Conservation (phyloP, 306 rosid species). For the Glycine tomentella region DNA sequence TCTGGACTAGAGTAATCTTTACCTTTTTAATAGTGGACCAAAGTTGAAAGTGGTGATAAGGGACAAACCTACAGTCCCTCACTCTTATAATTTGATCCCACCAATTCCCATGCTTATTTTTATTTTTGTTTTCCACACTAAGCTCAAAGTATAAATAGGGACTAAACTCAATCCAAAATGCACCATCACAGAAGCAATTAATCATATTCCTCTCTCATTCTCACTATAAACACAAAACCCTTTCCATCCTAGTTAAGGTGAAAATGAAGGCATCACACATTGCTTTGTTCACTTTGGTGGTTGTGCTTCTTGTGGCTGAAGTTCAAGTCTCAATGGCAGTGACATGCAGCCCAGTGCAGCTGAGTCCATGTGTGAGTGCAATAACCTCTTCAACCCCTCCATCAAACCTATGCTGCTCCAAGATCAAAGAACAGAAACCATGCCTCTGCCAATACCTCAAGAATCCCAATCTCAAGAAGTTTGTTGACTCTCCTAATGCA, state of each 20-base stretch:
- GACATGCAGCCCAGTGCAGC: conserved; percentile 84
- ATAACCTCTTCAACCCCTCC: conserved; percentile 84
- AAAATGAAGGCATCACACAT: conserved; percentile 78
- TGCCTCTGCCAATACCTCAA: conserved; percentile 93
- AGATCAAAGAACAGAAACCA: conserved; percentile 93
- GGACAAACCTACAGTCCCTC: conserved; percentile 16
- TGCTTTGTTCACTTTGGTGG: conserved; percentile 61
- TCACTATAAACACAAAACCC: conserved; percentile 17
- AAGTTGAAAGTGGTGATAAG: conserved; percentile 13
- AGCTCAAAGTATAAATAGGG: conserved; percentile 68
- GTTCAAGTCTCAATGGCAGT: conserved; percentile 67
- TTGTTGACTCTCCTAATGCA: conserved; percentile 93
- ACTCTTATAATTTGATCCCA: conserved; percentile 21
- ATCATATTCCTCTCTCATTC: conserved; percentile 17
- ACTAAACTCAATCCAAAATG: conserved; percentile 51
- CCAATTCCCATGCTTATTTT: not conserved
- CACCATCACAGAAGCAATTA: conserved; percentile 45
- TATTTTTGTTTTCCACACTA: conserved; percentile 22
- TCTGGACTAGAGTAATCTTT: conserved; percentile 22
- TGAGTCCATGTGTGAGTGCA: conserved; percentile 90
- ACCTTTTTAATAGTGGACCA: conserved; percentile 26
- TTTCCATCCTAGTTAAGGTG: conserved; percentile 21
- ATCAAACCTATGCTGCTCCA: conserved; percentile 78
- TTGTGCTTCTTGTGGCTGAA: conserved; percentile 62
- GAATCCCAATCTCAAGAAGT: conserved; percentile 89